These are phyloP conservation scores for Aspergillus fumigatus DNA, from an alignment of 2,329 filamentous ascomycete species.

Conservation along the genomic window DNA sequence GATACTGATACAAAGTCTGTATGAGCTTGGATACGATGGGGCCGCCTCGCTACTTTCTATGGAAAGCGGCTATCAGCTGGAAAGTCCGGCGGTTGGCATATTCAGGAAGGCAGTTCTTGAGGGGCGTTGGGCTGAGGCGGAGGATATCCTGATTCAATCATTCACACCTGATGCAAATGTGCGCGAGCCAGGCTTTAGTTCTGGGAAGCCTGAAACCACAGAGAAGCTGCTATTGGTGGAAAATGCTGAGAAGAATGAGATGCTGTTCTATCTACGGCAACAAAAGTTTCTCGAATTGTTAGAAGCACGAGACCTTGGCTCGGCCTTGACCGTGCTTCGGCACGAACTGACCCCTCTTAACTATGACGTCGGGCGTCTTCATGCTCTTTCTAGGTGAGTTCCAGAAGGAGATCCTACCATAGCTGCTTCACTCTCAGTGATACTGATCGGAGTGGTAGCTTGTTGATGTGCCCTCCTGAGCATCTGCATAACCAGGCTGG, in stretches of 20 bases:
- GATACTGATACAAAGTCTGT: conserved; percentile 84
- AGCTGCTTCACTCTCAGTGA: not conserved
- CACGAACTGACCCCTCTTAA: conserved; percentile 83
- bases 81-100: conserved; percentile 78
- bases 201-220: conserved; percentile 19
- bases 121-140: conserved; percentile 81
- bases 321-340: conserved; percentile 77
- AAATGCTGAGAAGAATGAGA: conserved; percentile 68
- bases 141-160: conserved; percentile 65
- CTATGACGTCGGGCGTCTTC: conserved; percentile 70
- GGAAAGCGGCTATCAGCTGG: conserved; percentile 83
- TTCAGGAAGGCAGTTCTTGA: conserved; percentile 76
- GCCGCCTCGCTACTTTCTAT: conserved; percentile 70
- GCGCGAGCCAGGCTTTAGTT: conserved; percentile 34
- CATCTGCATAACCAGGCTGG: conserved; percentile 71
- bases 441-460: conserved; percentile 43
- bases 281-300: conserved; percentile 94
- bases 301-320: conserved; percentile 67
- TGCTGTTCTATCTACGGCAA: conserved; percentile 84
- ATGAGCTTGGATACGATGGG: conserved; percentile 77
- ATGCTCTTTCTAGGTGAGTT: conserved; percentile 69
- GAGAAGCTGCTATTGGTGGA: conserved; percentile 69
- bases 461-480: conserved; percentile 83
- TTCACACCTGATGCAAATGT: conserved; percentile 41
- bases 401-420: not conserved